A percentile compares a stretch with the other conserved stretches of the same genome.
Conservation (phyloP, 257 asterid genomes). For the Verbascum thapsus region DNA sequence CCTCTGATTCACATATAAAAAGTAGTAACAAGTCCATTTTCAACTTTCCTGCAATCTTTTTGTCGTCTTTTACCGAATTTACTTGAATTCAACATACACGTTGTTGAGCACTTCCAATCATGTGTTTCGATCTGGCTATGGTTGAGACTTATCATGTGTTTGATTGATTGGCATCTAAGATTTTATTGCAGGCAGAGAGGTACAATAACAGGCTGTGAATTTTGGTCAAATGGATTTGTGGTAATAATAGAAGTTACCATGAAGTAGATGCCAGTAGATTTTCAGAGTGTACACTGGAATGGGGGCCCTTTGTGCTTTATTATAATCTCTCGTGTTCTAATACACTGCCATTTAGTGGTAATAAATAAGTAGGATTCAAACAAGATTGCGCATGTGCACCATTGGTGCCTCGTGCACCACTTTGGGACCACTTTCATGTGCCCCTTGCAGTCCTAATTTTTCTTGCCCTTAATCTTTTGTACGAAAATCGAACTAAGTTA, state of each 20-base stretch:
- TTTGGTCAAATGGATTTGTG: not conserved
- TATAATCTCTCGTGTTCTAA: conserved; percentile 25
- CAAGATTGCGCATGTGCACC: conserved; percentile 53
- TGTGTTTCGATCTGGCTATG: not conserved
- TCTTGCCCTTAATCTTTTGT: conserved; percentile 21
- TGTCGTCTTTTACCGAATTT: not conserved
- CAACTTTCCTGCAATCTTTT: conserved; percentile 7
- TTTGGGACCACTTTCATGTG: conserved; percentile 70
- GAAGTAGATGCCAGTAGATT: conserved; percentile 38
- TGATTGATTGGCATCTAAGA: not conserved
- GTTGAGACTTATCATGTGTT: no score
- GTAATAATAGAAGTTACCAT: conserved; percentile 22
- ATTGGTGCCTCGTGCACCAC: conserved; percentile 30
- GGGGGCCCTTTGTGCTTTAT: conserved; percentile 39
- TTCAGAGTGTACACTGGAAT: conserved; percentile 33
- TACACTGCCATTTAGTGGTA: conserved; percentile 39
- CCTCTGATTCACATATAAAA: conserved; percentile 18
- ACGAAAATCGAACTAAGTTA: no score
- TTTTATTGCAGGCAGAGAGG: conserved; percentile 19
- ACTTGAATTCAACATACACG: no score
- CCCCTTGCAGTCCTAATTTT: conserved; percentile 41
- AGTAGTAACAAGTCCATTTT: conserved; percentile 7
- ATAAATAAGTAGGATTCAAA: conserved; percentile 34
- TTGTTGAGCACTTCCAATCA: conserved; percentile 4
- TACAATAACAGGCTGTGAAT: conserved; percentile 20